Percentiles rank a stretch among this genome's conserved stretches.
Evolutionary conservation across 768 basidiomycete genomes (phyloP).

Genomic region (Russula sp.): DNA sequence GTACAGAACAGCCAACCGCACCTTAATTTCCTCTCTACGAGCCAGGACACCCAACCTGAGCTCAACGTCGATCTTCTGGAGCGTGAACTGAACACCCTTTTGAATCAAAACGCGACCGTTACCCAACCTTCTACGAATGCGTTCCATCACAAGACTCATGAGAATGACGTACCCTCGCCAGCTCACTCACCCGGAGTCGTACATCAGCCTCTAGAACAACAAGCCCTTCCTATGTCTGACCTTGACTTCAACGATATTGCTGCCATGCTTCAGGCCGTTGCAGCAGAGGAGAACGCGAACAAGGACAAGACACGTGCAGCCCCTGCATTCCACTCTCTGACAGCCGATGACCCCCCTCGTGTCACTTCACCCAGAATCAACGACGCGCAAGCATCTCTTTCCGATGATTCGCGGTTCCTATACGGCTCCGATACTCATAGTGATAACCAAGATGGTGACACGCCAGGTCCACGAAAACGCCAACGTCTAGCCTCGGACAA

Average conservation of each 20-base stretch:
- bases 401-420: conserved; percentile 27
- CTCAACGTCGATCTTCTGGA: conserved; percentile 42
- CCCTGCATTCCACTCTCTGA: conserved; percentile 74
- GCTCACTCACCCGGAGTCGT: conserved; percentile 6
- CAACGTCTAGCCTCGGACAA: conserved; percentile 26
- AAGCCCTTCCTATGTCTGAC: conserved; percentile 26
- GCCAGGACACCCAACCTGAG: conserved; percentile 32
- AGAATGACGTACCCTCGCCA: conserved; percentile 19
- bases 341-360: conserved; percentile 39
- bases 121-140: conserved; percentile 49
- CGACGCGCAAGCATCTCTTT: conserved; percentile 15
- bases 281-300: conserved; percentile 37
- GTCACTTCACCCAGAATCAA: conserved; percentile 10
- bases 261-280: conserved; percentile 68
- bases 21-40: conserved; percentile 35
- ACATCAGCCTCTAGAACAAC: conserved; percentile 8
- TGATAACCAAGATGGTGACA: conserved; percentile 26
- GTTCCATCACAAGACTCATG: conserved; percentile 5
- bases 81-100: conserved; percentile 65
- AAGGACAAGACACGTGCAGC: conserved; percentile 55
- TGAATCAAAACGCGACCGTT: conserved; percentile 69
- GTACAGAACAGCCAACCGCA: conserved; percentile 14
- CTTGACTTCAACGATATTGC: conserved; percentile 59
- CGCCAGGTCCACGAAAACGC: conserved; percentile 18
- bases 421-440: conserved; percentile 34